phyloP scores from a whole-genome alignment of 257 asterid species.

The Ligustrum vulgare region DNA sequence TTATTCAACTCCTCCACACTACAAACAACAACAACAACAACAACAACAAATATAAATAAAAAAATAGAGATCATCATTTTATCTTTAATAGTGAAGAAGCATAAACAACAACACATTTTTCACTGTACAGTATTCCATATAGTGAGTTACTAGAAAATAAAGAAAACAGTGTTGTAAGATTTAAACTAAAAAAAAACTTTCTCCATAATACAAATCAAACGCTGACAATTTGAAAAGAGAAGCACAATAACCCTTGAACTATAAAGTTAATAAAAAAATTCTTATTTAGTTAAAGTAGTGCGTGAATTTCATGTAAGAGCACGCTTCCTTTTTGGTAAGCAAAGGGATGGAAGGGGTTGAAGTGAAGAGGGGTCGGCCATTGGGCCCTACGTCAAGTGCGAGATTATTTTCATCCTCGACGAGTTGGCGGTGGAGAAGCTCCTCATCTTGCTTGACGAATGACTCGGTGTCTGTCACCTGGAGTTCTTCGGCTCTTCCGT shows the following conservation, averaged over 20 bases:
- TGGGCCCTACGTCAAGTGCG: constrained; percentile 71
- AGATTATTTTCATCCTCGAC: constrained; percentile 69
- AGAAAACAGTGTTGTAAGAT: background rate
- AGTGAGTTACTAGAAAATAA: background rate
- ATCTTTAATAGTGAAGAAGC: constrained; percentile 13
- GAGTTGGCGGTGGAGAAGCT: constrained; percentile 66
- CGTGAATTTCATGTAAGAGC: constrained; percentile 79
- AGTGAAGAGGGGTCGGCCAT: constrained; percentile 81
- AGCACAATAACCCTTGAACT: constrained; percentile 4
- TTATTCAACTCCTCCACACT: constrained; percentile 69
- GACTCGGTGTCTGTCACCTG: constrained; percentile 32
- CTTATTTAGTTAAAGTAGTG: background rate
- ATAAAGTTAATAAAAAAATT: background rate
- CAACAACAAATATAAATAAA: no score
- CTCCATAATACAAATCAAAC: background rate
- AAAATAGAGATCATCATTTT: constrained; percentile 11
- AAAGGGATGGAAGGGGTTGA: constrained; percentile 49
- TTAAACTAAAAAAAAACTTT: background rate
- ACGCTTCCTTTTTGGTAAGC: constrained; percentile 52
- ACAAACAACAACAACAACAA: no score
- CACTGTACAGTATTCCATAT: background rate
- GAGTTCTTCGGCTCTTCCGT: constrained; percentile 42
- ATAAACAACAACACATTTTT: constrained; percentile 7
- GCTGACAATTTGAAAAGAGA: background rate
- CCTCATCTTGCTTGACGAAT: constrained; percentile 43